A percentile compares a stretch with the other conserved stretches of the same genome.
Conservation (phyloP, 768 basidiomycete species). For the Suillus subaureus region DNA sequence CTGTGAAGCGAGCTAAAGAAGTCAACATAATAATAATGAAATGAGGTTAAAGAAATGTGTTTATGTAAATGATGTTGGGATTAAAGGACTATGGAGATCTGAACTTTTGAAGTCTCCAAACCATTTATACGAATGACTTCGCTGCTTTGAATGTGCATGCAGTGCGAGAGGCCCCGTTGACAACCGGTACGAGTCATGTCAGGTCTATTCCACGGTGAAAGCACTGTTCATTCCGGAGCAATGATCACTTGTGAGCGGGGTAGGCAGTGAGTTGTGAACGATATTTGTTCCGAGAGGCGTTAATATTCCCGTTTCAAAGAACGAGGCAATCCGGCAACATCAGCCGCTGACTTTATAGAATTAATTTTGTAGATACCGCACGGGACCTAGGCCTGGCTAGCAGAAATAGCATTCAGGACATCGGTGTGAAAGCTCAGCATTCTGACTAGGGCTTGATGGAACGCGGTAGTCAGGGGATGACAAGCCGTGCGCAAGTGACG, state of each 20-base stretch:
- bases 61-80: background rate
- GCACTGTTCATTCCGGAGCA: constrained; percentile 1
- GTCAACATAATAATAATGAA: background rate
- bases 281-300: background rate
- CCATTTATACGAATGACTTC: background rate
- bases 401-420: background rate
- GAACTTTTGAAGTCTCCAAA: background rate
- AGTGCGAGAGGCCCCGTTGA: constrained; percentile 3
- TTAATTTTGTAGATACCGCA: too few relatives aligned
- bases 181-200: constrained; percentile 1
- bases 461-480: background rate
- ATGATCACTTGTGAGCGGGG: background rate
- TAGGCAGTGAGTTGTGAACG: background rate
- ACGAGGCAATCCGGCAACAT: background rate
- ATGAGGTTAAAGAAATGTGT: background rate
- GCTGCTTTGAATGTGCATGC: background rate
- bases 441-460: background rate
- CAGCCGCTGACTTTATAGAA: background rate
- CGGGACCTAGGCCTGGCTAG: background rate
- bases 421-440: too few relatives aligned
- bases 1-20: background rate
- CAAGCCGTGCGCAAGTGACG: background rate
- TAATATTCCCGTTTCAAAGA: background rate
- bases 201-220: background rate
- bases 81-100: background rate